A percentile compares a stretch with the other conserved stretches of the same genome.
Evolutionary conservation across 805 yeast species (phyloP).

Genomic region (Tetrapisispora iriomotensis): DNA sequence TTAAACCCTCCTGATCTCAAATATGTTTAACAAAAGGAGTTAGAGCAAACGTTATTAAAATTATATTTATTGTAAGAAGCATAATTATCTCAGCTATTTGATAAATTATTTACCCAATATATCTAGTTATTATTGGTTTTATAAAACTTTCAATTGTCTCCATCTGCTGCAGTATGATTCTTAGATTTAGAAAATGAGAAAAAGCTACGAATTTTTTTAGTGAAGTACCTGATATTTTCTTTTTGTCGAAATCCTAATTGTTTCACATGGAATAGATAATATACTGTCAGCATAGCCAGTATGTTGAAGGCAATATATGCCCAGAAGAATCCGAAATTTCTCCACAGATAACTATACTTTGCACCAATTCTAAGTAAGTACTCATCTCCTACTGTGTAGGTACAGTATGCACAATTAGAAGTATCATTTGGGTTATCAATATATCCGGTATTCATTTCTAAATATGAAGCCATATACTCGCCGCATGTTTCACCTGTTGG

Average conservation of each 20-base stretch:
- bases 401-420: slow-evolving; percentile 45
- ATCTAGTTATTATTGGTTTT: no score
- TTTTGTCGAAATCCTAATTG: background rate
- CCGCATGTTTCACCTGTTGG: slow-evolving; percentile 20
- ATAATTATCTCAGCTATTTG: no score
- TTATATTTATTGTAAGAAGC: no score
- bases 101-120: no score
- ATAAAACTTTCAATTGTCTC: no score
- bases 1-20: no score
- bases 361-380: slow-evolving; percentile 34
- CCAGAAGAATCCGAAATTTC: slow-evolving; percentile 48
- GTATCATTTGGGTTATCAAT: slow-evolving; percentile 31
- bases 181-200: background rate
- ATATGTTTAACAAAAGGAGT: no score
- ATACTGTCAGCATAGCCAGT: slow-evolving; percentile 32
- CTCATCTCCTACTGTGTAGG: slow-evolving; percentile 41
- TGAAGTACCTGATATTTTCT: background rate
- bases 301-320: slow-evolving; percentile 40
- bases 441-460: slow-evolving; percentile 18
- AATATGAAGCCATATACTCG: slow-evolving; percentile 13
- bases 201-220: background rate
- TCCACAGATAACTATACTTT: slow-evolving; percentile 37
- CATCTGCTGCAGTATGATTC: background rate
- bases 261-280: slow-evolving; percentile 44
- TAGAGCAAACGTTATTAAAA: no score